Evolutionary conservation across 1,284 basidiomycete species (phyloP), one percentile per base, ranked within the genome.

Genomic region (Fomitopsis palustris): DNA sequence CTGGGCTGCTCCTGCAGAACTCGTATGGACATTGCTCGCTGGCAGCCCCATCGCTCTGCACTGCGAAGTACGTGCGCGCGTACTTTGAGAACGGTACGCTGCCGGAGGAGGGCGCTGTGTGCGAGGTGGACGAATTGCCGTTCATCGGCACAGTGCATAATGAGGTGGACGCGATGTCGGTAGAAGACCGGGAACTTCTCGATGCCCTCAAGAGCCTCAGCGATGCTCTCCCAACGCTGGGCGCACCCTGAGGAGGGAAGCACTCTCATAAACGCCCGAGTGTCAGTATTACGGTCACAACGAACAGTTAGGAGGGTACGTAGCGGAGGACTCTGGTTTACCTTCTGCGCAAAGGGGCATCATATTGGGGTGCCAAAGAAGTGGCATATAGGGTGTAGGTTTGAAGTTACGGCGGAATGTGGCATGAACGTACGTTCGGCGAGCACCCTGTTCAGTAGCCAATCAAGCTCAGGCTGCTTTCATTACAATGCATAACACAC

Each of bases 11-110:
- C 17, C 54, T 66, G 23, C 66, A 66, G 56, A 53, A 65, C 27
- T 62, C 29, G 53, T 47, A 57, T n/a, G 51, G 81, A 73, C 80
- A 81, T 59, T 74, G 72, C 62, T 80, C 79, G 10, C 39, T 78
- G 17, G 58, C 74, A 1, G 74, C 72, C 14, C 74, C 77, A 7
- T 82, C 80, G 5, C 56, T 77, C 10, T 82, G 80, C 70, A 81
- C 79, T 0, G 69, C 72, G 29, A 69, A 70, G 43, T 63, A 77
- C 55, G 65, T 82, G 19, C 70, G 73, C 10, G 67, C 69, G 2
- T 82, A 83, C 63, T 77, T 81, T 60, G 61, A 69, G 8, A 64
- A 74, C 19, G 80, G 80, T 2, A 72, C 69, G 4, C 63, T 81
- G 2, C 81, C 81, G 2, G 62, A 67, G 23, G 68, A 70, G 19